These are phyloP conservation scores for Pistacia vera DNA, from an alignment of 345 rosid species.

Conservation along the genomic window DNA sequence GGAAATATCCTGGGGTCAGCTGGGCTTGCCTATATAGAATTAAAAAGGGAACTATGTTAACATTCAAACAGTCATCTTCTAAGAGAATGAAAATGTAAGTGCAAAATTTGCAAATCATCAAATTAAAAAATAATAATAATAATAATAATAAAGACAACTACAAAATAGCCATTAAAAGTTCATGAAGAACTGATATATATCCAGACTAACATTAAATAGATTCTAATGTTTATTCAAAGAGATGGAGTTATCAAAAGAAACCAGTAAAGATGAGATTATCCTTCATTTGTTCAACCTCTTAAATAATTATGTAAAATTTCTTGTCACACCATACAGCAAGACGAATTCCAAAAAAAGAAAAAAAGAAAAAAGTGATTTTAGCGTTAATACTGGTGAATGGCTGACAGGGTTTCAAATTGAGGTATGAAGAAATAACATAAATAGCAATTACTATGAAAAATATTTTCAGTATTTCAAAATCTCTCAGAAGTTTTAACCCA, in stretches of 20 bases:
- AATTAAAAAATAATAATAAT: too few relatives aligned
- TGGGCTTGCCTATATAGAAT: slow-evolving; percentile 70
- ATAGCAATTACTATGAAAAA: neutral
- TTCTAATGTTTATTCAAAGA: neutral
- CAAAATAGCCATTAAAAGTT: neutral
- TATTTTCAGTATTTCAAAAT: neutral
- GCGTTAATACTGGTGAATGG: neutral
- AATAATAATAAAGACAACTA: too few relatives aligned
- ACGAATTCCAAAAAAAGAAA: neutral
- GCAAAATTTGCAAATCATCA: neutral
- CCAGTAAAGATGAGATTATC: neutral
- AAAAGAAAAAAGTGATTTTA: neutral
- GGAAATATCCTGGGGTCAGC: slow-evolving; percentile 77
- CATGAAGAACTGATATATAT: neutral
- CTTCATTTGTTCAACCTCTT: neutral
- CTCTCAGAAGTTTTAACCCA: neutral
- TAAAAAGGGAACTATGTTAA: slow-evolving; percentile 22
- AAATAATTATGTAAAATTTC: too few relatives aligned
- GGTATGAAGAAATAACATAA: too few relatives aligned
- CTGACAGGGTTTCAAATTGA: neutral
- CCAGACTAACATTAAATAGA: neutral
- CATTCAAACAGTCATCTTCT: slow-evolving; percentile 10
- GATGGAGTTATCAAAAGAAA: neutral
- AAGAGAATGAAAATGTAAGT: neutral
- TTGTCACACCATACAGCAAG: neutral